A percentile compares a stretch with the other conserved stretches of the same genome.
These are phyloP conservation scores for Thelonectria olida DNA, from an alignment of 2,329 filamentous ascomycete genomes.

Conservation along the genomic window DNA sequence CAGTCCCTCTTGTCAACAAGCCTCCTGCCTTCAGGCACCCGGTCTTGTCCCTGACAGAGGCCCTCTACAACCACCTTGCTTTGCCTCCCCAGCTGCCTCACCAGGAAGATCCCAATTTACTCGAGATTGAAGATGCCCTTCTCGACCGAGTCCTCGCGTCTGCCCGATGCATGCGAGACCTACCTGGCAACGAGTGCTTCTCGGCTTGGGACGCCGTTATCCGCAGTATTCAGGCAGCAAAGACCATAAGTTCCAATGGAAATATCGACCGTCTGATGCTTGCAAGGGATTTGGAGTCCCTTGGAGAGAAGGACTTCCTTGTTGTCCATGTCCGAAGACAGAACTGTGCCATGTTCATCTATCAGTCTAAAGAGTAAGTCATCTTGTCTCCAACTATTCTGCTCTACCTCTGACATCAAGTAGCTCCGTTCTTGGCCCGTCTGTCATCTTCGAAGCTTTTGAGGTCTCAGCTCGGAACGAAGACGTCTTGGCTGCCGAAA, in stretches of 20 bases:
- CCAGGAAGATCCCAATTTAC: constrained; percentile 25
- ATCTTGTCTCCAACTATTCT: neutral
- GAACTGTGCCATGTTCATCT: constrained; percentile 45
- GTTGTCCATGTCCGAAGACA: constrained; percentile 37
- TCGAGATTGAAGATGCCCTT: constrained; percentile 24
- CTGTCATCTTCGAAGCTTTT: constrained; percentile 62
- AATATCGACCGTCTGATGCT: constrained; percentile 30
- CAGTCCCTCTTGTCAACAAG: neutral
- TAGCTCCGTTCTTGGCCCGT: constrained; percentile 38
- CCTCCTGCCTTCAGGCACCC: neutral
- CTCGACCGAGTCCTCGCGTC: constrained; percentile 27
- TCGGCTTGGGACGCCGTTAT: constrained; percentile 28
- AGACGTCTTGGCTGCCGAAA: constrained; percentile 59
- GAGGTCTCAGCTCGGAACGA: constrained; percentile 65
- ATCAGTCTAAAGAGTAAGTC: constrained; percentile 39
- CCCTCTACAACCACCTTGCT: constrained; percentile 37
- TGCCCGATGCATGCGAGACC: constrained; percentile 26
- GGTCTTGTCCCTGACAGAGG: constrained; percentile 24
- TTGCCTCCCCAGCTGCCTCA: constrained; percentile 36
- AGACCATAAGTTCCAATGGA: constrained; percentile 25
- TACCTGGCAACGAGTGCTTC: constrained; percentile 17
- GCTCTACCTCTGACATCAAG: neutral
- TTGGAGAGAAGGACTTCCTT: constrained; percentile 29
- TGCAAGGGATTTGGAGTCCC: constrained; percentile 24
- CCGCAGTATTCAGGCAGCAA: constrained; percentile 32